A percentile compares a stretch with the other conserved stretches of the same genome.
Evolutionary conservation across 2,329 filamentous ascomycete genomes (phyloP).

Genomic region (Hymenoscyphus infarciens): DNA sequence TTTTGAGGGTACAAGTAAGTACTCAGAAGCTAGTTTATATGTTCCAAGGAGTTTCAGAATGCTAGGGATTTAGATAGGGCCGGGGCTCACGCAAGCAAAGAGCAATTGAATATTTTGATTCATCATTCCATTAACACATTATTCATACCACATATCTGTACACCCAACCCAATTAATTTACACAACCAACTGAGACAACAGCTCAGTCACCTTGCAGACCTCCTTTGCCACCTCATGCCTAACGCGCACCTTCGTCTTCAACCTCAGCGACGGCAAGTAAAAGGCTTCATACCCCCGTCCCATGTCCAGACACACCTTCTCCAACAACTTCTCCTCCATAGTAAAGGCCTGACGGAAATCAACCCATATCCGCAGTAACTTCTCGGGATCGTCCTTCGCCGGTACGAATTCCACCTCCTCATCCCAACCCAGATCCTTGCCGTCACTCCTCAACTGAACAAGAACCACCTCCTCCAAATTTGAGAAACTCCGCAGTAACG

Average conservation of each 20-base stretch:
- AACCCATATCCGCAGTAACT: constrained; percentile 28
- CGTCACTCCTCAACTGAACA: constrained; percentile 25
- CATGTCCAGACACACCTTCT: constrained; percentile 24
- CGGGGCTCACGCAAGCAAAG: too few relatives aligned
- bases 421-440: background rate
- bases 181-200: background rate
- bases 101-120: too few relatives aligned
- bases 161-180: constrained; percentile 1
- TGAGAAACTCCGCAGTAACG: constrained; percentile 42
- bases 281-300: constrained; percentile 26
- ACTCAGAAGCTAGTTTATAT: too few relatives aligned
- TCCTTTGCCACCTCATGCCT: background rate
- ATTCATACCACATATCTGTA: background rate
- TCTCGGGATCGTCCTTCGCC: constrained; percentile 23
- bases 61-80: too few relatives aligned
- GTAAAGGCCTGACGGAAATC: constrained; percentile 30
- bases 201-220: background rate
- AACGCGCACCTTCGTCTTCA: constrained; percentile 18
- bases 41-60: too few relatives aligned
- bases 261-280: constrained; percentile 27
- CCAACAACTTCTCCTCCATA: constrained; percentile 27
- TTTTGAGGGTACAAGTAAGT: too few relatives aligned
- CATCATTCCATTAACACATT: background rate
- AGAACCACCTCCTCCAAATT: constrained; percentile 30
- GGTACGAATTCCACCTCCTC: constrained; percentile 24